Evolutionary conservation across 768 basidiomycete species (phyloP).

Genomic region (Pilatotrama ljubarskyi): DNA sequence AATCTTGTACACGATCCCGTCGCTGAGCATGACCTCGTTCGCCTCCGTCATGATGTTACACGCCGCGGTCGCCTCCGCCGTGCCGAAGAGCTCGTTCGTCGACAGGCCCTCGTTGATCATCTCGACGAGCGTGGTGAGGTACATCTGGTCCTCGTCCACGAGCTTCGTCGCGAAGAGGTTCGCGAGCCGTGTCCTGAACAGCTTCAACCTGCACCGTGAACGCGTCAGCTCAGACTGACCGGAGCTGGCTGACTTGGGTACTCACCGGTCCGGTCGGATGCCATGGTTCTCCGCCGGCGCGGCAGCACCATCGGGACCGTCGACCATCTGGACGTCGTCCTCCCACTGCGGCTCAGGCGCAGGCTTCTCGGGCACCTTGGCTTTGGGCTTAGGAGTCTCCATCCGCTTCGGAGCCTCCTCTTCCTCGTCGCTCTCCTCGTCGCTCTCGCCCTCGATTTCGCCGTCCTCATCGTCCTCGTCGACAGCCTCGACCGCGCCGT

Average conservation of each 20-base stretch:
- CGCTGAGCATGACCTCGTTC: conserved; percentile 87
- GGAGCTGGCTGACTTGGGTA: conserved; percentile 14
- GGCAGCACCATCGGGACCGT: conserved; percentile 34
- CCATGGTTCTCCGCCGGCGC: conserved; percentile 43
- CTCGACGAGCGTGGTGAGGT: conserved; percentile 67
- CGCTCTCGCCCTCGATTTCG: conserved; percentile 51
- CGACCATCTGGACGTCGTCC: conserved; percentile 65
- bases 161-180: conserved; percentile 64
- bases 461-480: conserved; percentile 48
- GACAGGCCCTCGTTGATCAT: conserved; percentile 76
- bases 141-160: conserved; percentile 77
- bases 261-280: conserved; percentile 60
- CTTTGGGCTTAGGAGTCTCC: conserved; percentile 48
- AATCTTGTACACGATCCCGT: conserved; percentile 84
- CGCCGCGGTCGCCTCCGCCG: conserved; percentile 73
- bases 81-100: conserved; percentile 72
- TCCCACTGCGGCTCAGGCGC: conserved; percentile 37
- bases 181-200: conserved; percentile 82
- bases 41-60: conserved; percentile 74
- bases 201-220: conserved; percentile 53
- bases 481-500: conserved; percentile 42
- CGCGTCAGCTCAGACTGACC: neutral
- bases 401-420: conserved; percentile 49
- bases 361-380: conserved; percentile 27
- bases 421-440: conserved; percentile 51